Evolutionary conservation across 1,284 basidiomycete species (phyloP).

Genomic region (Naganishia cerealis): DNA sequence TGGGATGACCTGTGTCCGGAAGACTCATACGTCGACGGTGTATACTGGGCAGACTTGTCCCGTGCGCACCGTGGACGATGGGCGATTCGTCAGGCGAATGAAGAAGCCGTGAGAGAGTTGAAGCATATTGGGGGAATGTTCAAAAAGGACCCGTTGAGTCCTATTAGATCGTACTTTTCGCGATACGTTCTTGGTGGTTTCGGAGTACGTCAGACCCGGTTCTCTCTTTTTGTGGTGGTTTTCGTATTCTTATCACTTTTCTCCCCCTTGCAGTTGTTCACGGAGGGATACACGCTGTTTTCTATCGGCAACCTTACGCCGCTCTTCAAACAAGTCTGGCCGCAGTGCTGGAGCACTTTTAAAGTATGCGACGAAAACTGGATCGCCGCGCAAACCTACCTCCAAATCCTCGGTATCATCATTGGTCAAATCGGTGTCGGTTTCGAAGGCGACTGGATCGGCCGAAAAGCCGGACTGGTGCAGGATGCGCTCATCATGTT

Average conservation of each 20-base stretch:
- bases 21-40: slow-evolving; percentile 49
- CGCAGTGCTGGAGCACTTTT: slow-evolving; percentile 57
- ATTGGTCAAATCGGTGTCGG: slow-evolving; percentile 60
- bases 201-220: slow-evolving; percentile 42
- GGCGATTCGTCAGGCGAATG: slow-evolving; percentile 55
- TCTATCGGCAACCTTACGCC: slow-evolving; percentile 59
- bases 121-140: slow-evolving; percentile 56
- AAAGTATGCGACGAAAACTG: slow-evolving; percentile 55
- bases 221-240: neutral
- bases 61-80: slow-evolving; percentile 48
- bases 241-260: neutral
- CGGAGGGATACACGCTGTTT: slow-evolving; percentile 58
- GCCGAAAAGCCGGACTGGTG: slow-evolving; percentile 58
- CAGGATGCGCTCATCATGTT: slow-evolving; percentile 55
- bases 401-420: slow-evolving; percentile 60
- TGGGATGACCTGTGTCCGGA: slow-evolving; percentile 51
- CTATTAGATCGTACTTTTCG: slow-evolving; percentile 55
- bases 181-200: slow-evolving; percentile 59
- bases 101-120: slow-evolving; percentile 56
- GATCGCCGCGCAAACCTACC: slow-evolving; percentile 55
- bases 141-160: slow-evolving; percentile 57
- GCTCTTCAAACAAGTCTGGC: slow-evolving; percentile 58
- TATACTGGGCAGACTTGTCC: slow-evolving; percentile 53
- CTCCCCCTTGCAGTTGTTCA: slow-evolving; percentile 50
- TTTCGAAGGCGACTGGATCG: slow-evolving; percentile 61